Evolutionary conservation across 805 yeast species (phyloP).

Genomic region (Phaffomyces opuntiae): DNA sequence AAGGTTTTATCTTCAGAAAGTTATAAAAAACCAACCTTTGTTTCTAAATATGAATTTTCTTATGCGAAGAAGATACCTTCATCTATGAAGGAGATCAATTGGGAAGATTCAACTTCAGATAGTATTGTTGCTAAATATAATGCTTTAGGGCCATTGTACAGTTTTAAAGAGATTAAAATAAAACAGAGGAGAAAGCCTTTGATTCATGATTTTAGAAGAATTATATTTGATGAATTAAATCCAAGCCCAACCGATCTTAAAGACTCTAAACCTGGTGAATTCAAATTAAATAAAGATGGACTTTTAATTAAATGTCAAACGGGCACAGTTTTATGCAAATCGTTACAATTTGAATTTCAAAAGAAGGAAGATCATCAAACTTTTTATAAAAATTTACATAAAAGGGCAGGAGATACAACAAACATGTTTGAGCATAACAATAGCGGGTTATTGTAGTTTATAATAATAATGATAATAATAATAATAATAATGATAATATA

Average conservation of each 20-base stretch:
- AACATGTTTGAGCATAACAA: constrained; percentile 5
- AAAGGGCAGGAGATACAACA: constrained; percentile 36
- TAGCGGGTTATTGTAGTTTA: too few species aligned
- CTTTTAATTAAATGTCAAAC: constrained; percentile 38
- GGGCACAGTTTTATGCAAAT: constrained; percentile 31
- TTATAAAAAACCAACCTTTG: constrained; percentile 16
- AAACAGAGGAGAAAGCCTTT: constrained; percentile 27
- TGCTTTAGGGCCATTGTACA: constrained; percentile 51
- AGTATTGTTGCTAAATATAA: constrained; percentile 36
- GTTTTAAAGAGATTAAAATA: constrained; percentile 34
- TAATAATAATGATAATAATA: too few species aligned
- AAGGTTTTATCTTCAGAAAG: constrained; percentile 33
- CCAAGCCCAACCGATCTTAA: neutral
- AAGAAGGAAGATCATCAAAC: constrained; percentile 36
- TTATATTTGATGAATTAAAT: constrained; percentile 35
- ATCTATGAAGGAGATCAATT: constrained; percentile 35
- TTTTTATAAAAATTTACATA: constrained; percentile 38
- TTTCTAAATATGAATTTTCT: constrained; percentile 31
- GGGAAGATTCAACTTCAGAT: constrained; percentile 33
- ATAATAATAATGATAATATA: too few species aligned
- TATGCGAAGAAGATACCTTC: constrained; percentile 53
- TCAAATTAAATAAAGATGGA: constrained; percentile 15
- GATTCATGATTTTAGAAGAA: constrained; percentile 32
- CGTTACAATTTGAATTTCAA: constrained; percentile 50
- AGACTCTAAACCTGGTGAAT: constrained; percentile 24